Percentiles rank a stretch among this genome's conserved stretches.
Conservation (phyloP, 2,329 filamentous ascomycete genomes). For the Colletotrichum somersetense region DNA sequence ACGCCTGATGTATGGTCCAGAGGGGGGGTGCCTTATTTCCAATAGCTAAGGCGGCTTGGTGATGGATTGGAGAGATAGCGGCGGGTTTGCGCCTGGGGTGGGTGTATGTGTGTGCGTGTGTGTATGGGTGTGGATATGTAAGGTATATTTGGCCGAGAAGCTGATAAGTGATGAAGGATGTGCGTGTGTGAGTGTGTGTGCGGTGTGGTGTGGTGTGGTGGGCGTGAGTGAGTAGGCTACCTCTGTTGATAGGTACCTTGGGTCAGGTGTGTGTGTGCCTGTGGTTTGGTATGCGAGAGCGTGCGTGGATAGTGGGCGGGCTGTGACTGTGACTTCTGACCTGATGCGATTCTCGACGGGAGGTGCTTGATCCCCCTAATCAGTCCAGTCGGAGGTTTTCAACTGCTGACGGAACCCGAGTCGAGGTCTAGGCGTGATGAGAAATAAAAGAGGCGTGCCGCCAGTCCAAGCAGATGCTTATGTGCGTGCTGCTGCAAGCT, state of each 20-base stretch:
- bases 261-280: conserved; percentile 1
- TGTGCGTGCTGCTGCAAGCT: conserved; percentile 24
- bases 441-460: conserved; percentile 10
- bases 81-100: conserved; percentile 35
- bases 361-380: conserved; percentile 14
- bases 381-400: conserved; percentile 21
- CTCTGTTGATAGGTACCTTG: neutral
- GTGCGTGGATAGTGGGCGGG: conserved; percentile 3
- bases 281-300: too few species aligned
- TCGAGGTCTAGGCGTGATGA: conserved; percentile 4
- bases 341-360: conserved; percentile 17
- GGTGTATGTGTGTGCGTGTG: conserved; percentile 16
- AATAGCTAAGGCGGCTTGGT: conserved; percentile 39
- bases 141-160: conserved; percentile 42
- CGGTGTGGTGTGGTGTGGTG: neutral
- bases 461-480: conserved; percentile 20
- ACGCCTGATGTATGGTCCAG: conserved; percentile 32
- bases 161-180: conserved; percentile 39
- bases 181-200: neutral
- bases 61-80: conserved; percentile 40
- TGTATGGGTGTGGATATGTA: conserved; percentile 25
- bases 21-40: conserved; percentile 34
- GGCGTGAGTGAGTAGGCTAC: neutral
- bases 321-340: conserved; percentile 15
- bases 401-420: neutral